Conservation (phyloP, 306 rosid species). For the Cucumis sativus region Cucumber_9930_V3 NC_026660.2:19512501-19513000, state of each 20-base stretch:
- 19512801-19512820: conserved; percentile 71
- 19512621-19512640: not conserved
- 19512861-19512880: not conserved
- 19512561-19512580: conserved; percentile 68
- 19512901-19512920: not conserved
- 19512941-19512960: not conserved
- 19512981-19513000: not conserved
- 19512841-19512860: conserved; percentile 47
- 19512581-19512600: no score
- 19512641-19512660: not conserved
- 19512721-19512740: conserved; percentile 76
- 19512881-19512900: no score
- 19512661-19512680: conserved; percentile 30
- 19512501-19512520: conserved; percentile 67
- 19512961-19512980: not conserved
- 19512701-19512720: conserved; percentile 78
- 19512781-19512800: conserved; percentile 26
- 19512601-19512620: no score
- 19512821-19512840: conserved; percentile 85
- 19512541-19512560: conserved; percentile 67
- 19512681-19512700: conserved; percentile 75
- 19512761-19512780: conserved; percentile 64
- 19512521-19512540: conserved; percentile 51
- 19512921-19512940: not conserved
- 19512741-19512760: conserved; percentile 32